phyloP scores from a whole-genome alignment of 1,284 basidiomycete genomes.

The Trametes pubescens region DNA sequence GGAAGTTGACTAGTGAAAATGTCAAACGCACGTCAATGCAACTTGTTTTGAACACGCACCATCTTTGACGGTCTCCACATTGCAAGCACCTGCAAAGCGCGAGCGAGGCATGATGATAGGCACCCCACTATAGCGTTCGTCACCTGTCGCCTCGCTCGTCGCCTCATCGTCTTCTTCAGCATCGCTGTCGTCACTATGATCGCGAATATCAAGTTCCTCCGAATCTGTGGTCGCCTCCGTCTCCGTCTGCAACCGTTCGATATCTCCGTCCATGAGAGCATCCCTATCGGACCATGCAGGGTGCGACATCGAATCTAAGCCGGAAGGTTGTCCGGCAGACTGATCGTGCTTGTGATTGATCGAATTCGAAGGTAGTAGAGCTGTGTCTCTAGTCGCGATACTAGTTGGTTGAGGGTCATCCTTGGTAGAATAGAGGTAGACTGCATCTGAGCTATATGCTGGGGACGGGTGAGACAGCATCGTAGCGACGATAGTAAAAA shows the following conservation, averaged over 20 bases:
- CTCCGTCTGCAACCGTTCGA: constrained; percentile 37
- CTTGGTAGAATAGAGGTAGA: constrained; percentile 83
- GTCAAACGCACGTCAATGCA: constrained; percentile 8
- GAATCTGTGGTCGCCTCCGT: constrained; percentile 19
- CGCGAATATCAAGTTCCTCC: constrained; percentile 17
- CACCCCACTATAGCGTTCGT: constrained; percentile 47
- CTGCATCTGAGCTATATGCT: constrained; percentile 84
- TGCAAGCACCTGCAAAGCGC: constrained; percentile 79
- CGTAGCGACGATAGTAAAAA: constrained; percentile 15
- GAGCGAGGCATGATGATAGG: constrained; percentile 75
- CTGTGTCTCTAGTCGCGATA: constrained; percentile 16
- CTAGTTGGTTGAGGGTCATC: constrained; percentile 58
- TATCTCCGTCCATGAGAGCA: constrained; percentile 41
- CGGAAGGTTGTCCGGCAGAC: background rate
- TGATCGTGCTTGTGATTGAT: background rate
- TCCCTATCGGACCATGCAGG: constrained; percentile 22
- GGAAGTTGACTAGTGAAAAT: constrained; percentile 75
- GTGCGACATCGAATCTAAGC: background rate
- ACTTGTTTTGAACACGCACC: constrained; percentile 56
- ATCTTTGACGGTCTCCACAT: constrained; percentile 91
- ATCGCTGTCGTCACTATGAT: constrained; percentile 38
- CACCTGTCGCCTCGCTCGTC: constrained; percentile 41
- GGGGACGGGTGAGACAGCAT: constrained; percentile 20
- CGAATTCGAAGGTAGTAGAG: constrained; percentile 26
- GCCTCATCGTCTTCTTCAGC: constrained; percentile 46